Conservation (phyloP, 306 rosid genomes). For the Adenanthera pavonina region DNA sequence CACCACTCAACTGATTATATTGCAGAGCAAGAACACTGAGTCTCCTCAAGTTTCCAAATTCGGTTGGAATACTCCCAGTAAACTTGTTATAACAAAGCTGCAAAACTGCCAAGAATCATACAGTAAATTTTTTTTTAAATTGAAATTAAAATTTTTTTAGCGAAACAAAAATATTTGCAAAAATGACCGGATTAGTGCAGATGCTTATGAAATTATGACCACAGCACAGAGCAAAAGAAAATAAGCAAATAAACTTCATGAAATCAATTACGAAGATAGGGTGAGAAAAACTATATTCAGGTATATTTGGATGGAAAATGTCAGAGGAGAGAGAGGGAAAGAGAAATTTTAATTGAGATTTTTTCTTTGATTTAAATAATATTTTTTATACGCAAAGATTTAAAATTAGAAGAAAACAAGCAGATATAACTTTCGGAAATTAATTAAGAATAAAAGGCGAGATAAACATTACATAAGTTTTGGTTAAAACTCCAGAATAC, state of each 20-base stretch:
- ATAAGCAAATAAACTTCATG: not conserved
- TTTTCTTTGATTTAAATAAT: not conserved
- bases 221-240: not conserved
- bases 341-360: not conserved
- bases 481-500: not conserved
- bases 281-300: not conserved
- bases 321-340: not conserved
- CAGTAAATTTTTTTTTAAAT: not conserved
- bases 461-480: not conserved
- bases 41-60: slow-evolving; percentile 60
- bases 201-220: not conserved
- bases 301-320: not conserved
- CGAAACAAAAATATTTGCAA: not conserved
- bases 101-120: slow-evolving; percentile 61
- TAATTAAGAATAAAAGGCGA: not conserved
- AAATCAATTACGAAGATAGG: not conserved
- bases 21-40: slow-evolving; percentile 79
- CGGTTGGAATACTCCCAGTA: slow-evolving; percentile 72
- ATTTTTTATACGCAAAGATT: not conserved
- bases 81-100: slow-evolving; percentile 85
- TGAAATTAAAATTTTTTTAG: not conserved
- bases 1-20: slow-evolving; percentile 68
- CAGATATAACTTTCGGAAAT: slow-evolving; percentile 5
- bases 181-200: not conserved
- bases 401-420: slow-evolving; percentile 9